Conservation (phyloP, 2,329 filamentous ascomycete genomes). For the Aspergillus sergii region DNA sequence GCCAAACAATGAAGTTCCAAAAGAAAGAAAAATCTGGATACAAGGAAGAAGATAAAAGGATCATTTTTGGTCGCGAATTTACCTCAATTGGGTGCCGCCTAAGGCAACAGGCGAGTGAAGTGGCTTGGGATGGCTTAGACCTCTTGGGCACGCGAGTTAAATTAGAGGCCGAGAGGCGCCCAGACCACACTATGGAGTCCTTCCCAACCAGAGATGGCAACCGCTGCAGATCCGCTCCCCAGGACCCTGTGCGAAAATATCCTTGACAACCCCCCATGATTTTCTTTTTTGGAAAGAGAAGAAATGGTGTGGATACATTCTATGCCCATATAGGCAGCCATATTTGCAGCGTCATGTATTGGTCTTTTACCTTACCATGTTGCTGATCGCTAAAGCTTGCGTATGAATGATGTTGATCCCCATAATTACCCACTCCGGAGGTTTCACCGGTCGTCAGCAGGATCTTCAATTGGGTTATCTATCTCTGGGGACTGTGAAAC, state of each 20-base stretch:
- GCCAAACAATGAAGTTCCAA: background rate
- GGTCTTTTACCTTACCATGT: background rate
- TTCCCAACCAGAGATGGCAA: background rate
- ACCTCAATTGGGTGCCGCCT: slow-evolving; percentile 2
- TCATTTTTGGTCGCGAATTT: background rate
- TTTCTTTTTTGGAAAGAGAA: no score
- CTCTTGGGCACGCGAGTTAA: slow-evolving; percentile 1
- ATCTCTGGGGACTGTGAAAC: background rate
- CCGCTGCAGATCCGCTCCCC: background rate
- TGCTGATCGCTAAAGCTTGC: background rate
- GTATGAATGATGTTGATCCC: background rate
- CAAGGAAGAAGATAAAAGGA: background rate
- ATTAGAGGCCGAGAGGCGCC: background rate
- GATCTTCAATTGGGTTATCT: background rate
- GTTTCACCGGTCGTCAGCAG: background rate
- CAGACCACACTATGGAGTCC: background rate
- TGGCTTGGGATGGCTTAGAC: slow-evolving; percentile 1
- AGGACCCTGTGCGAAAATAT: background rate
- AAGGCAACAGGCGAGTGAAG: slow-evolving; percentile 7
- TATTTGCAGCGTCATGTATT: background rate
- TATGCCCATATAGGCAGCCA: background rate
- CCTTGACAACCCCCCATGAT: background rate
- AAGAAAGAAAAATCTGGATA: background rate
- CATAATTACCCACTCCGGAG: background rate
- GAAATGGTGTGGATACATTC: background rate